Conservation (phyloP, 2,329 filamentous ascomycete species). For the Colletotrichum sp. region DNA sequence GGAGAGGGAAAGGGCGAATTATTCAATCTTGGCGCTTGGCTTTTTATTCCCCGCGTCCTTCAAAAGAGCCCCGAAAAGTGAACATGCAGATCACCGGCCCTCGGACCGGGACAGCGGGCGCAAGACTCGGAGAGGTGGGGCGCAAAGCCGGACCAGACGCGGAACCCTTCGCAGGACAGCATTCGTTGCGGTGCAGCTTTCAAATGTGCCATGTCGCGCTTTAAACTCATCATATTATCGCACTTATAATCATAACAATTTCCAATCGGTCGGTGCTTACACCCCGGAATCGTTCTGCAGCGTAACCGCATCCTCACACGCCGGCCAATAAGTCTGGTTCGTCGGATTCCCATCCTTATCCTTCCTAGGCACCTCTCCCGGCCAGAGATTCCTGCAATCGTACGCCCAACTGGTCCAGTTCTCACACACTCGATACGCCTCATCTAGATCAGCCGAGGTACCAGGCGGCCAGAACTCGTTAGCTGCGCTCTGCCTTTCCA, state of each 20-base stretch:
- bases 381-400: constrained; percentile 11
- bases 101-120: background rate
- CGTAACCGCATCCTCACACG: background rate
- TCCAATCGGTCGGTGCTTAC: background rate
- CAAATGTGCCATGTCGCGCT: background rate
- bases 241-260: background rate
- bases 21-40: background rate
- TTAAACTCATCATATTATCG: background rate
- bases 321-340: background rate
- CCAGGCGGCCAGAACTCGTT: constrained; percentile 1
- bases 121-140: background rate
- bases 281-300: constrained; percentile 7
- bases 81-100: background rate
- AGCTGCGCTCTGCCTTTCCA: background rate
- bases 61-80: background rate
- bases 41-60: background rate
- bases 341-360: background rate
- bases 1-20: background rate
- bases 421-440: background rate
- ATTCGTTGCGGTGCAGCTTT: background rate
- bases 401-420: constrained; percentile 13
- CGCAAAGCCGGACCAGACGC: background rate
- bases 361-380: background rate
- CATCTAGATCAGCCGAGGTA: background rate
- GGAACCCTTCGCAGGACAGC: background rate